Evolutionary conservation across 768 basidiomycete genomes (phyloP).

Genomic region (Pisolithus albus): DNA sequence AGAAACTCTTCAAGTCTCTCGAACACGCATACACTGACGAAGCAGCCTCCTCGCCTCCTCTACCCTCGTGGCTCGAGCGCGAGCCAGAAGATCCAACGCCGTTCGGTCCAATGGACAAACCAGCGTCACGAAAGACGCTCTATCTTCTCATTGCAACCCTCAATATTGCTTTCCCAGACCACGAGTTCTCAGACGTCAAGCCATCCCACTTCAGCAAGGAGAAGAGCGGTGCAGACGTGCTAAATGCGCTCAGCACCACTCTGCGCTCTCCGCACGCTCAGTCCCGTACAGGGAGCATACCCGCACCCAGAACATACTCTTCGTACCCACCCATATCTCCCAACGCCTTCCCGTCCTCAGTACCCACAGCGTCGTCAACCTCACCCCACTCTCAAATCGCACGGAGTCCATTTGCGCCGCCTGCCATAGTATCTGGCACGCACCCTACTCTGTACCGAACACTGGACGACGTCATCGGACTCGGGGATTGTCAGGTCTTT

Average conservation of each 20-base stretch:
- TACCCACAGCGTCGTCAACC: slow-evolving; percentile 62
- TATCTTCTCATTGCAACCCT: slow-evolving; percentile 95
- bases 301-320: slow-evolving; percentile 76
- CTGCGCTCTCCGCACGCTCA: slow-evolving; percentile 61
- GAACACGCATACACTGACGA: slow-evolving; percentile 79
- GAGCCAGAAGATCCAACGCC: slow-evolving; percentile 78
- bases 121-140: slow-evolving; percentile 80
- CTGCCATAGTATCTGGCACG: slow-evolving; percentile 71
- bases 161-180: slow-evolving; percentile 95
- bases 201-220: slow-evolving; percentile 88
- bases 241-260: slow-evolving; percentile 80
- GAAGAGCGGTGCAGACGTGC: slow-evolving; percentile 64
- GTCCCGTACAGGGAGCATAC: slow-evolving; percentile 38
- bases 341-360: slow-evolving; percentile 70
- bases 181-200: slow-evolving; percentile 91
- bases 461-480: slow-evolving; percentile 83
- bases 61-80: slow-evolving; percentile 68
- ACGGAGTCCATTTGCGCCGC: slow-evolving; percentile 61
- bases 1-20: slow-evolving; percentile 90
- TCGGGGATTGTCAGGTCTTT: slow-evolving; percentile 92
- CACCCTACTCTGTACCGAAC: slow-evolving; percentile 85
- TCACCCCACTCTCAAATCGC: slow-evolving; percentile 56
- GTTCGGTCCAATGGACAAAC: slow-evolving; percentile 87
- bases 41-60: slow-evolving; percentile 74
- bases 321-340: slow-evolving; percentile 72